Base-by-base conservation (phyloP, 2,329 filamentous ascomycete genomes). In the Teratosphaeria viscida region DNA sequence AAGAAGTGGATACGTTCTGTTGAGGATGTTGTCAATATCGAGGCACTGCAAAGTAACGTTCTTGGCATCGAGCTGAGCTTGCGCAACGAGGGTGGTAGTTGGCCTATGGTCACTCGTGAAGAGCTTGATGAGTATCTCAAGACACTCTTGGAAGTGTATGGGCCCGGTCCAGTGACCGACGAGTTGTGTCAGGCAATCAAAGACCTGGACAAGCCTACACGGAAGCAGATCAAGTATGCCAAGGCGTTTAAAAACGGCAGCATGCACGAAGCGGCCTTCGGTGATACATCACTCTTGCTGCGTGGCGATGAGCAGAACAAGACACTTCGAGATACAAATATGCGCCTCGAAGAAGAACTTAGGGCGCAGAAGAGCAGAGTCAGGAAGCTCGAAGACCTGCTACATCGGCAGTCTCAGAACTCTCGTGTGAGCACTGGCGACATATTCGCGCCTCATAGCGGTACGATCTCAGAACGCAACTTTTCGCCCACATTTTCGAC, bases 171-270 rank as follows among this genome's bases (percentile, higher is more conserved):
- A 1, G 78, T 92, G 61, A 78, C 90, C 1, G 81, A 85, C 11
- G 89, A 95, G 57, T 80, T 97, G 37, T 78, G 80, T 3, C 89
- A 90, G 68, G 82, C 91, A 19, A 82, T 95, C 61, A 85, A 86
- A 62, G 91, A 95, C 58, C 79, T 97, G 14, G 86, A 86, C 70
- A 84, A 82, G 59, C 91, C 92, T 2, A 94, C 90, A 0, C 90
- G 88, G 67, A 90, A 94, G 71, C 92, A 95, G 70, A 84, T 86
- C 62, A 92, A 90, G 73, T 85, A 90, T 60, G 84, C 94, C 6
- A 95, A 92, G 72, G 91, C 90, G 5, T 97, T 99, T 78, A 96
- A 96, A 71, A 94, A 95, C 70, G 94, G 94, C 16, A 97, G 94
- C 70, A 83, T 97, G 43, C 91, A 96, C 68, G 94, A 97, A 71